A percentile compares a stretch with the other conserved stretches of the same genome.
These are phyloP conservation scores for Avena sativa DNA, from an alignment of 176 grass and related monocot species.

Conservation along the genomic window DNA sequence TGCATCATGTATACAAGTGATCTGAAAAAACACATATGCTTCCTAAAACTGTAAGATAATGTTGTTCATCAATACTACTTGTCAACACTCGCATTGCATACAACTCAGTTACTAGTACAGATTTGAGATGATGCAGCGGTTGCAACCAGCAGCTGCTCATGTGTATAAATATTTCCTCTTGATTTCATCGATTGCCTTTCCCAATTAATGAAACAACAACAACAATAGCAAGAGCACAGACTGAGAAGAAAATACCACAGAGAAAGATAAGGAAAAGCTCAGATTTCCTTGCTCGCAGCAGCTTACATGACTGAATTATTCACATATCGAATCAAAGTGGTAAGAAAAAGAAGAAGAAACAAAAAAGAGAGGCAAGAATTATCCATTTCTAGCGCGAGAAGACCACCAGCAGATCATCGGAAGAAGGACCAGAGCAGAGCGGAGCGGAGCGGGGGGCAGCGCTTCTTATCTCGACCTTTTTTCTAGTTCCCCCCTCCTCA, in stretches of 20 bases:
- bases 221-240: constrained; percentile 27
- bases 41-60: neutral
- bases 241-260: constrained; percentile 15
- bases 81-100: neutral
- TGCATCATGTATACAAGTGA: constrained; percentile 21
- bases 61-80: neutral
- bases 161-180: constrained; percentile 46
- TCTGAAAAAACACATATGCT: neutral
- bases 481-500: neutral
- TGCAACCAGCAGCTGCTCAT: neutral
- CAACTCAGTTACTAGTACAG: neutral
- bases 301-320: constrained; percentile 70
- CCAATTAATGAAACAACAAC: constrained; percentile 54
- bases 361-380: constrained; percentile 45
- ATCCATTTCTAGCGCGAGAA: constrained; percentile 57
- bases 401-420: constrained; percentile 53
- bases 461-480: constrained; percentile 19
- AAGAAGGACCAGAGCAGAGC: constrained; percentile 19
- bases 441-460: neutral
- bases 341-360: constrained; percentile 15
- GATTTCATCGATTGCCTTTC: constrained; percentile 47
- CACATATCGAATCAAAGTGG: constrained; percentile 70
- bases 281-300: constrained; percentile 67
- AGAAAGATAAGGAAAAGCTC: constrained; percentile 62
- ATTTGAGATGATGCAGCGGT: constrained; percentile 8